A percentile compares a stretch with the other conserved stretches of the same genome.
phyloP scores from a whole-genome alignment of 2,329 filamentous ascomycete species.

The Tolypocladium inflatum region DNA sequence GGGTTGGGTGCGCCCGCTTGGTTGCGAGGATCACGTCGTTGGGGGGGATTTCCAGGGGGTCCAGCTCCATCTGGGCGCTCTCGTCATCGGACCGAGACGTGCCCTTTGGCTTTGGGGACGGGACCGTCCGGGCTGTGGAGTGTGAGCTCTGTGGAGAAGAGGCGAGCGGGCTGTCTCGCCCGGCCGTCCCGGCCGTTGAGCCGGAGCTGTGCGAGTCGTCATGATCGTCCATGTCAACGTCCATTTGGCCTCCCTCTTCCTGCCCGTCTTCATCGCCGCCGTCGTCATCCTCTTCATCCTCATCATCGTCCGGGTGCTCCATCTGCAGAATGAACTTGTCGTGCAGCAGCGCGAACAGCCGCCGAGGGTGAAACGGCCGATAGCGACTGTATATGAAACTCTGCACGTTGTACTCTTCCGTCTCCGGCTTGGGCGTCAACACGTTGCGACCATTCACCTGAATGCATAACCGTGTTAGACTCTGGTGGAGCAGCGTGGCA shows the following conservation, averaged over 20 bases:
- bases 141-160: slow-evolving; percentile 13
- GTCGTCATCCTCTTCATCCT: slow-evolving; percentile 23
- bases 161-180: not conserved
- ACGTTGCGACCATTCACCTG: slow-evolving; percentile 38
- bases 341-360: slow-evolving; percentile 34
- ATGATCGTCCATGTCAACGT: slow-evolving; percentile 10
- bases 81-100: not conserved
- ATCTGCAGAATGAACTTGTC: slow-evolving; percentile 43
- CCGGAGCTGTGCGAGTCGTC: slow-evolving; percentile 3
- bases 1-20: slow-evolving; percentile 43
- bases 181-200: not conserved
- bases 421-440: slow-evolving; percentile 59
- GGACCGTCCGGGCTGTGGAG: slow-evolving; percentile 13
- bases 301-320: slow-evolving; percentile 27
- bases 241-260: slow-evolving; percentile 7
- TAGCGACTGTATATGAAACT: slow-evolving; percentile 60
- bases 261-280: slow-evolving; percentile 16
- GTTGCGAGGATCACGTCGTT: slow-evolving; percentile 40
- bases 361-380: slow-evolving; percentile 40
- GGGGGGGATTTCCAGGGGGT: slow-evolving; percentile 19
- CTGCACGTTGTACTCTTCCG: slow-evolving; percentile 61
- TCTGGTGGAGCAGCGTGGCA: not conserved
- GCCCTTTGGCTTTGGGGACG: slow-evolving; percentile 7
- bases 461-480: not conserved
- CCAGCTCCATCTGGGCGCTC: slow-evolving; percentile 8